Conservation (phyloP, 345 rosid species). For the Limnanthes douglasii region DNA sequence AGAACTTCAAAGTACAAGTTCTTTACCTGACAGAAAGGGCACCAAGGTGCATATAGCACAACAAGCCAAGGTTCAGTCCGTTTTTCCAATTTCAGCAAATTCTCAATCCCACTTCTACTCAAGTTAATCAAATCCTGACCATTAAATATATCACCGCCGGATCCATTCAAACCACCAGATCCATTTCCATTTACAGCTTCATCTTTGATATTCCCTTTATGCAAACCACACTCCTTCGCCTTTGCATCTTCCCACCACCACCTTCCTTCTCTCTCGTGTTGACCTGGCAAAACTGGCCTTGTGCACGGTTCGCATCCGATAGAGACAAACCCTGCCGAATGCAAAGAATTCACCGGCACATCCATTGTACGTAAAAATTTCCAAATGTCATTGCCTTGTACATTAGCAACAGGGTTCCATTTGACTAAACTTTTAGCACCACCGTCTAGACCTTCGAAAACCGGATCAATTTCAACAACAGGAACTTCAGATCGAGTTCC, state of each 20-base stretch:
- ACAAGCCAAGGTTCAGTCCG: constrained; percentile 79
- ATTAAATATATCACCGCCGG: constrained; percentile 43
- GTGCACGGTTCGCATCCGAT: constrained; percentile 99
- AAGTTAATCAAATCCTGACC: constrained; percentile 41
- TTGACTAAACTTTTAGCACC: constrained; percentile 83
- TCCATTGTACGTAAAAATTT: constrained; percentile 71
- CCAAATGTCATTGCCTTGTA: constrained; percentile 64
- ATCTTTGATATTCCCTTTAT: constrained; percentile 69
- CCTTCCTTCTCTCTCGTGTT: constrained; percentile 97
- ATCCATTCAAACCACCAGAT: constrained; percentile 12
- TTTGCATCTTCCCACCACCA: constrained; percentile 99
- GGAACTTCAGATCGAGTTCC: constrained; percentile 86
- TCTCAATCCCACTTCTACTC: constrained; percentile 70
- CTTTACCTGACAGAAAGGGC: constrained; percentile 74
- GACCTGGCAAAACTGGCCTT: constrained; percentile 86
- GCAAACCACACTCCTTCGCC: constrained; percentile 96
- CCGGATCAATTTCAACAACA: constrained; percentile 82
- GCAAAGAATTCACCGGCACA: constrained; percentile 75
- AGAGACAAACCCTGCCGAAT: constrained; percentile 63
- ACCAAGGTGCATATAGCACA: constrained; percentile 97
- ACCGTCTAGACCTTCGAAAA: constrained; percentile 79
- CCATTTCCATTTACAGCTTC: constrained; percentile 19
- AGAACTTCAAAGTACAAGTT: not conserved
- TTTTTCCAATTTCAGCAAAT: constrained; percentile 43
- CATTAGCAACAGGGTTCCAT: constrained; percentile 94